Percentiles rank a stretch among this genome's conserved stretches.
These are phyloP conservation scores for Syzygium syzygioides DNA, from an alignment of 441 rosid genomes.

Conservation along the genomic window DNA sequence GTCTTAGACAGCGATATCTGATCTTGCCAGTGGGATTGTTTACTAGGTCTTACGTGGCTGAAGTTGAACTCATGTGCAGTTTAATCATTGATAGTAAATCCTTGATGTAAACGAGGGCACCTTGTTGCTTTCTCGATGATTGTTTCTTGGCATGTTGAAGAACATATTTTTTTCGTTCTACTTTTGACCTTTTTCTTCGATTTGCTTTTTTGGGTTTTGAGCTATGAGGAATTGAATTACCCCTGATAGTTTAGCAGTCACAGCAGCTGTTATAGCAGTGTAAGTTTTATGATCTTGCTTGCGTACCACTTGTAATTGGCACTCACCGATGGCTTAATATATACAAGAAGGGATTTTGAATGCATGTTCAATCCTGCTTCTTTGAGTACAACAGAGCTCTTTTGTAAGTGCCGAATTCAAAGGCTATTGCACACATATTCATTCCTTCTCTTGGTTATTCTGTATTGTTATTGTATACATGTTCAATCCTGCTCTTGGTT, in stretches of 20 bases:
- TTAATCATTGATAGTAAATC: neutral
- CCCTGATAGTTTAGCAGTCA: slow-evolving; percentile 88
- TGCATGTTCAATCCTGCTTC: slow-evolving; percentile 15
- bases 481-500: neutral
- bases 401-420: slow-evolving; percentile 86
- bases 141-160: neutral
- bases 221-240: slow-evolving; percentile 86
- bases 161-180: neutral
- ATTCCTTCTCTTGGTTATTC: no score
- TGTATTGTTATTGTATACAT: no score
- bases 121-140: neutral
- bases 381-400: slow-evolving; percentile 65
- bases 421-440: slow-evolving; percentile 27
- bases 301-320: neutral
- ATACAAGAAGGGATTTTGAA: neutral
- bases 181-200: neutral
- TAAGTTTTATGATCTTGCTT: slow-evolving; percentile 27
- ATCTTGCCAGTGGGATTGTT: no score
- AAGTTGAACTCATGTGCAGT: no score
- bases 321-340: neutral
- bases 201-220: slow-evolving; percentile 55
- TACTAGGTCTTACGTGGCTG: no score
- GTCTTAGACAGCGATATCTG: neutral
- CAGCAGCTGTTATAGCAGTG: slow-evolving; percentile 98
- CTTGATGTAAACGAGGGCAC: neutral